Percentiles rank a stretch among this genome's conserved stretches.
These are phyloP conservation scores for Kwoniella shandongensis DNA, from an alignment of 768 basidiomycete species.

Conservation along the genomic window DNA sequence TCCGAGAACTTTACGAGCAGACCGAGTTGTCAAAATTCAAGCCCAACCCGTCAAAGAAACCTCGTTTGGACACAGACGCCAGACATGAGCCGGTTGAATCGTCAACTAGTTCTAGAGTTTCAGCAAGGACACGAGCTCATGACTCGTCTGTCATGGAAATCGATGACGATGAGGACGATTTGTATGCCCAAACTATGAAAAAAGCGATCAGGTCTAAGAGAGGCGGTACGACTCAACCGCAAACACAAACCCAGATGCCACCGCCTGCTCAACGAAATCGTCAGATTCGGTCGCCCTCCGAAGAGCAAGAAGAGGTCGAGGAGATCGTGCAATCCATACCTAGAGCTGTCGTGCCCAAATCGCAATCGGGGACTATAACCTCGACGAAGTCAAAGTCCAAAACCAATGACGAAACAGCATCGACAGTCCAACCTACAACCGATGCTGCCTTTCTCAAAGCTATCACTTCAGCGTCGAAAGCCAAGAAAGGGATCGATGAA, in stretches of 20 bases:
- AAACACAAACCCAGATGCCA: constrained; percentile 3
- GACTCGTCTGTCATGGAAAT: constrained; percentile 21
- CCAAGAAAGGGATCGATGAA: constrained; percentile 47
- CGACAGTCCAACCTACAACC: constrained; percentile 12
- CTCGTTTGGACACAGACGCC: not conserved
- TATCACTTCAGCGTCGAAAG: constrained; percentile 38
- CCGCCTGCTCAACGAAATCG: constrained; percentile 17
- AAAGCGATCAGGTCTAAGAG: constrained; percentile 24
- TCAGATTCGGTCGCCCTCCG: constrained; percentile 18
- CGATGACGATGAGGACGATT: constrained; percentile 36
- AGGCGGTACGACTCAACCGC: constrained; percentile 13
- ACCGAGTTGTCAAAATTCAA: constrained; percentile 24
- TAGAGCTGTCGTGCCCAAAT: too few relatives aligned
- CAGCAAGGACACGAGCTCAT: too few relatives aligned
- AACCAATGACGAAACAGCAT: not conserved
- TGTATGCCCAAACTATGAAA: constrained; percentile 30
- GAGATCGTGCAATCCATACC: too few relatives aligned
- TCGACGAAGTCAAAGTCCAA: constrained; percentile 1
- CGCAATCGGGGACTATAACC: too few relatives aligned
- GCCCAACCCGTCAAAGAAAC: constrained; percentile 9
- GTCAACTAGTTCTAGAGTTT: too few relatives aligned
- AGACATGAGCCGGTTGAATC: not conserved
- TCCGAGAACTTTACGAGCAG: constrained; percentile 40
- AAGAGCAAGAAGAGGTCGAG: constrained; percentile 27
- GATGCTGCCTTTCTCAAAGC: constrained; percentile 49